phyloP scores from a whole-genome alignment of 2,329 filamentous ascomycete species.

The Sclerotinia trifoliorum region DNA sequence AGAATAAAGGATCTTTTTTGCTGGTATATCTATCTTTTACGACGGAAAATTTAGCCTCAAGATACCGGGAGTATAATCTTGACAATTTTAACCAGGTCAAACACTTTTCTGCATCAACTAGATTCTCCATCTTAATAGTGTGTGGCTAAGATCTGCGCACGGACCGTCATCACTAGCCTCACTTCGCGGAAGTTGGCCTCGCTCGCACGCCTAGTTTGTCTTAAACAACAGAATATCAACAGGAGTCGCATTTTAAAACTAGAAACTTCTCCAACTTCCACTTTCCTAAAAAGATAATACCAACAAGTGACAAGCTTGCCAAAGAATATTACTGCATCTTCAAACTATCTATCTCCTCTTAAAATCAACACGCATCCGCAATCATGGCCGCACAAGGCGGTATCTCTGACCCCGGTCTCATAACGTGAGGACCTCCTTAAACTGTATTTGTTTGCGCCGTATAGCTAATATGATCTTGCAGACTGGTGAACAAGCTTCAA shows the following conservation, averaged over 20 bases:
- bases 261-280: conserved; percentile 1
- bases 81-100: not conserved
- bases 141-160: conserved; percentile 13
- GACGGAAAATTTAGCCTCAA: not conserved
- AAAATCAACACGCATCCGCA: conserved; percentile 11
- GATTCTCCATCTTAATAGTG: not conserved
- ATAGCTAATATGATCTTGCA: conserved; percentile 41
- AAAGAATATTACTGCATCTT: not conserved
- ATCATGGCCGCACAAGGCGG: conserved; percentile 47
- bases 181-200: conserved; percentile 19
- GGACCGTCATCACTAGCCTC: conserved; percentile 20
- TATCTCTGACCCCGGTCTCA: conserved; percentile 65
- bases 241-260: conserved; percentile 10
- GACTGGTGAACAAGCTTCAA: conserved; percentile 96
- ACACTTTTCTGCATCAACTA: conserved; percentile 6
- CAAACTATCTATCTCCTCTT: not conserved
- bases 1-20: not conserved
- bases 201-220: conserved; percentile 21
- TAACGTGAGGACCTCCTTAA: conserved; percentile 52
- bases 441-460: conserved; percentile 30
- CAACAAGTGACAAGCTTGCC: not conserved
- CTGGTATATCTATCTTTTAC: not conserved
- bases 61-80: not conserved
- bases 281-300: conserved; percentile 8
- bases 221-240: conserved; percentile 23